Evolutionary conservation across 371 early-diverging fungal species (phyloP), one percentile per base, ranked within the genome.

Genomic region (Cladochytrium tenue): DNA sequence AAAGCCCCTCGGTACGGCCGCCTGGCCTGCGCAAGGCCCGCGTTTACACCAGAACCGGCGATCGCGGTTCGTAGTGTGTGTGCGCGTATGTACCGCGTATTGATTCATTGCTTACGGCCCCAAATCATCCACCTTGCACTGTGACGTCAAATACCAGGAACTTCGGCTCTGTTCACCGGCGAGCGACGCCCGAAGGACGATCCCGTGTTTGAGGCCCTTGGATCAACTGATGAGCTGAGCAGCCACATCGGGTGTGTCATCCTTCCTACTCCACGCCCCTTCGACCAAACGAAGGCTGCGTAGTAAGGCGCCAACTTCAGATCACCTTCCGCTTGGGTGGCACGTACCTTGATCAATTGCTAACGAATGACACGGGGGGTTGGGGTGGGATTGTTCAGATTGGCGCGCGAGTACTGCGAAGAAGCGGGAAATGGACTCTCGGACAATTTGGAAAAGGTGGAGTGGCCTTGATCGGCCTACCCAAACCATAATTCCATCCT

Each of bases 21-120:
- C n/a, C n/a, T n/a, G n/a, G n/a, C n/a, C n/a, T n/a, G n/a, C n/a
- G n/a, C n/a, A n/a, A n/a, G n/a, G n/a, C n/a, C n/a, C n/a, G n/a
- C n/a, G 89, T 96, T 51, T 96, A 96, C 78, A 96, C 97, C 5
- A 86, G 91, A 32, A 96, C 95, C 0, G 97, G 96, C 23, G 97
- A 96, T 81, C 91, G 91, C 84, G 96, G 95, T 88, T 31, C 32
- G 25, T 7, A 1, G n/a, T 27, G 31, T 13, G 7, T 27, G 20
- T 10, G 27, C 26, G 10, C 64, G 58, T 26, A 55, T 63, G 15
- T 15, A 1, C 1, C 7, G 58, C n/a, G n/a, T 60, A 20, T 25
- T n/a, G 23, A 43, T 15, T 26, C 60, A 60, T 23, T 51, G 17
- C 27, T 53, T 26, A 1, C 26, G n/a, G 17, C 23, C 27, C 26